Percentiles rank a stretch among this genome's conserved stretches.
phyloP scores from a whole-genome alignment of 805 yeast genomes.

The Cyberlindnera petersonii region DNA sequence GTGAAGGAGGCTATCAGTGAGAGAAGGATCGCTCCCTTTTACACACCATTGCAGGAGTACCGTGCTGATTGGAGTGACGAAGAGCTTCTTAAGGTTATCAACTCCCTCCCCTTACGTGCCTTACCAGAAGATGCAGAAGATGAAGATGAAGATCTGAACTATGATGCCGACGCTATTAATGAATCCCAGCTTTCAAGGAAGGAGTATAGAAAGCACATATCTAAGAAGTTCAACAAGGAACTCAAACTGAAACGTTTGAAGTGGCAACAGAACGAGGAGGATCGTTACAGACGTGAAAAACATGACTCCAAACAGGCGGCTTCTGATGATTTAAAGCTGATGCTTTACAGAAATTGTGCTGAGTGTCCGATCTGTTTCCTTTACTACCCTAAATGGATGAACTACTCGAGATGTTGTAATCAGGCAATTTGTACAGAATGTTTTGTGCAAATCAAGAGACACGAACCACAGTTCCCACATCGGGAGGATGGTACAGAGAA shows the following conservation, averaged over 20 bases:
- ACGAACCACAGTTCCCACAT: constrained; percentile 92
- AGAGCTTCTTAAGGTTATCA: constrained; percentile 53
- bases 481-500: constrained; percentile 63
- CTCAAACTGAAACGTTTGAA: constrained; percentile 37
- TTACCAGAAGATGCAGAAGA: constrained; percentile 46
- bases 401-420: constrained; percentile 80
- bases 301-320: constrained; percentile 36
- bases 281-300: constrained; percentile 29
- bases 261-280: constrained; percentile 35
- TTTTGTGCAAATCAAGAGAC: constrained; percentile 89
- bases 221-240: constrained; percentile 37
- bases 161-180: constrained; percentile 52
- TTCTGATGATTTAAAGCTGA: constrained; percentile 44
- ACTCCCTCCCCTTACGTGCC: constrained; percentile 54
- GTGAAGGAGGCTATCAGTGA: constrained; percentile 69
- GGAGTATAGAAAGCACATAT: constrained; percentile 40
- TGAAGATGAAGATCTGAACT: constrained; percentile 57
- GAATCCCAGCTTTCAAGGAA: constrained; percentile 34
- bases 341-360: constrained; percentile 59
- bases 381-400: constrained; percentile 73
- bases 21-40: constrained; percentile 84
- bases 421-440: constrained; percentile 96
- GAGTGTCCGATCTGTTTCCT: constrained; percentile 97
- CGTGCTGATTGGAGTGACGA: constrained; percentile 68
- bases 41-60: constrained; percentile 80